Conservation (phyloP, 352 stramenopile species). For the Pythium rhizo-oryzae region DNA sequence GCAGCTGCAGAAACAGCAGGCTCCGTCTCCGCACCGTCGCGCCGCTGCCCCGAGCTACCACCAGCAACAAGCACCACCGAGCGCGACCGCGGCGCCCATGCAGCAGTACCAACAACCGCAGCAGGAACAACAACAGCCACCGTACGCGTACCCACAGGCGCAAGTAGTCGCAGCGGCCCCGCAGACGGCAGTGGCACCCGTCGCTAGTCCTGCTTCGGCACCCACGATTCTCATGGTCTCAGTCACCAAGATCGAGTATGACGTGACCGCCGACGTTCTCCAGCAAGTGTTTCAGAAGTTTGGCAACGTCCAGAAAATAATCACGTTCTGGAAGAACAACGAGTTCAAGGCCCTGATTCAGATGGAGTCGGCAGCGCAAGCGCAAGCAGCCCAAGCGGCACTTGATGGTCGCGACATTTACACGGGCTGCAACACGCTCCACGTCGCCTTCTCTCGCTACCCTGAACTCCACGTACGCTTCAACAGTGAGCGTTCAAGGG, state of each 20-base stretch:
- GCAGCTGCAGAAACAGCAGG: neutral
- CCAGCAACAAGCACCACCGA: conserved; percentile 1
- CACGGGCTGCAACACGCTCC: conserved; percentile 84
- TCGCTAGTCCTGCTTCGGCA: conserved; percentile 19
- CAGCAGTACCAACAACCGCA: conserved; percentile 38
- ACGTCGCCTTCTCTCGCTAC: conserved; percentile 78
- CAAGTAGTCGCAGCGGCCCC: neutral
- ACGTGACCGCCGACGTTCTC: conserved; percentile 79
- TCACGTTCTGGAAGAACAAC: conserved; percentile 83
- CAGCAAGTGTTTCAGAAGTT: conserved; percentile 87
- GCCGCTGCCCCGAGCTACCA: neutral
- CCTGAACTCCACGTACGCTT: conserved; percentile 70
- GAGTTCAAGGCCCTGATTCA: conserved; percentile 84
- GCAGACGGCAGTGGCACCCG: neutral
- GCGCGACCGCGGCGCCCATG: neutral
- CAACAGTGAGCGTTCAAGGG: conserved; percentile 73
- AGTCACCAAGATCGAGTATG: conserved; percentile 84
- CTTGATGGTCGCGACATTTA: conserved; percentile 86
- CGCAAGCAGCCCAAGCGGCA: conserved; percentile 63
- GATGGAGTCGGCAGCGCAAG: conserved; percentile 77
- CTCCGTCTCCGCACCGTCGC: neutral
- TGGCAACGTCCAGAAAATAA: conserved; percentile 81
- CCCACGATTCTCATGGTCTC: conserved; percentile 83
- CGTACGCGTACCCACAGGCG: conserved; percentile 11
- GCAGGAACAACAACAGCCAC: conserved; percentile 15